Conservation (phyloP, 2,329 filamentous ascomycete genomes). For the Colletotrichum tamarilloi region DNA sequence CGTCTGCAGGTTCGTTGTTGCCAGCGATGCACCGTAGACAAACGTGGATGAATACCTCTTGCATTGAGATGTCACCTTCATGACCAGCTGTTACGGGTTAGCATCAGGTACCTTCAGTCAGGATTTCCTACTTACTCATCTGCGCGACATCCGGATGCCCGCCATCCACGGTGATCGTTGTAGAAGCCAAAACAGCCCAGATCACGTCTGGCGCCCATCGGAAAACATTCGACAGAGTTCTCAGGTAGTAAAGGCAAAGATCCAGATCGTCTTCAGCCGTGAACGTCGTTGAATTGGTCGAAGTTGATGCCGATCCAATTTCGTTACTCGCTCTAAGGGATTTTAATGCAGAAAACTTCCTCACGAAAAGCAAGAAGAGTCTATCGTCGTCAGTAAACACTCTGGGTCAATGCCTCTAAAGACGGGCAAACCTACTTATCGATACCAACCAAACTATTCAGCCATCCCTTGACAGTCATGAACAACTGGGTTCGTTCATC, state of each 20-base stretch:
- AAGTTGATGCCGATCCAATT: constrained; percentile 38
- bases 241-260: constrained; percentile 82
- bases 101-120: neutral
- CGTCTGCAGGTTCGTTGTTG: constrained; percentile 48
- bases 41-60: constrained; percentile 75
- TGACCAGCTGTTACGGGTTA: constrained; percentile 56
- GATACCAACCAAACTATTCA: constrained; percentile 73
- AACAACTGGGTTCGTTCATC: constrained; percentile 80
- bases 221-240: constrained; percentile 79
- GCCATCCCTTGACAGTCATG: constrained; percentile 83
- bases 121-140: constrained; percentile 60
- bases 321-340: constrained; percentile 56
- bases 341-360: constrained; percentile 65
- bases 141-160: constrained; percentile 55
- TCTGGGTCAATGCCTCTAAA: neutral
- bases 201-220: constrained; percentile 74
- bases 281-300: constrained; percentile 49
- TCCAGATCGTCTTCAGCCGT: constrained; percentile 76
- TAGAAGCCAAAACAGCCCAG: constrained; percentile 77
- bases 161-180: constrained; percentile 61
- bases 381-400: constrained; percentile 47
- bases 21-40: constrained; percentile 72
- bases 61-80: constrained; percentile 69
- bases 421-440: constrained; percentile 63
- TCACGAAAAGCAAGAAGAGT: constrained; percentile 70